Base-by-base conservation (phyloP, 2,329 filamentous ascomycete genomes). In the Calonectria hongkongensis region DNA sequence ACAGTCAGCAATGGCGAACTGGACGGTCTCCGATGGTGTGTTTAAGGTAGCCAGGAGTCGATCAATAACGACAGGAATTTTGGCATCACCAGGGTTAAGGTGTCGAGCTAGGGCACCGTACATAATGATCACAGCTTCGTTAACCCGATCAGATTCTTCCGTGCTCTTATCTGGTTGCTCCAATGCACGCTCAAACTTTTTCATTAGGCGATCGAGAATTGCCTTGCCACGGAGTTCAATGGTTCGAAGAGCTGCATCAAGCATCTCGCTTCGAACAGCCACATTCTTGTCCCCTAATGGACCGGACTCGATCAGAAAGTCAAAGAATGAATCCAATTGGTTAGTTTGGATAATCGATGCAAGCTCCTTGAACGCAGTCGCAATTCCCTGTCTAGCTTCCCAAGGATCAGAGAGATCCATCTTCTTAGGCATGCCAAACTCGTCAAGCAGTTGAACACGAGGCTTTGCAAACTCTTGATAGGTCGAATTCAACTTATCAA, bases 91-190 rank as follows among this genome's bases (percentile, higher is more conserved):
- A 9, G 92, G 85, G 77, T 94, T 91, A 72, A 99, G 86, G 87
- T 99, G 97, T 65, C 94, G 92, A 51, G 96, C 97, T 45, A 99
- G 87, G 65, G 97, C 96, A 82, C 97, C 97, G 79, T 99, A 99
- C 83, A 99, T 93, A 79, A 99, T 97, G 78, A 99, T 96, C 66
- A 99, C 96, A 21, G 97, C 97, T 85, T 99, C 97, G 78, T 98
- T 98, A 75, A 98, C 94, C 72, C 95, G 91, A 83, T 99, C 97
- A 21, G 94, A 93, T 67, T 93, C 91, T 76, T 96, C 92, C 0
- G 93, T 95, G 70, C 92, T 93, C 81, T 94, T 94, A 82, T 97
- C 95, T 3, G 95, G 94, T 3, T 92, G 92, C 81, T 96, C 95
- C n/a, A 99, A 88, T 0, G 95, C 95, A 28, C 89, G 90, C 83